A percentile compares a stretch with the other conserved stretches of the same genome.
Evolutionary conservation across 2,329 filamentous ascomycete species (phyloP).

Genomic region (Erysiphe pulchra): DNA sequence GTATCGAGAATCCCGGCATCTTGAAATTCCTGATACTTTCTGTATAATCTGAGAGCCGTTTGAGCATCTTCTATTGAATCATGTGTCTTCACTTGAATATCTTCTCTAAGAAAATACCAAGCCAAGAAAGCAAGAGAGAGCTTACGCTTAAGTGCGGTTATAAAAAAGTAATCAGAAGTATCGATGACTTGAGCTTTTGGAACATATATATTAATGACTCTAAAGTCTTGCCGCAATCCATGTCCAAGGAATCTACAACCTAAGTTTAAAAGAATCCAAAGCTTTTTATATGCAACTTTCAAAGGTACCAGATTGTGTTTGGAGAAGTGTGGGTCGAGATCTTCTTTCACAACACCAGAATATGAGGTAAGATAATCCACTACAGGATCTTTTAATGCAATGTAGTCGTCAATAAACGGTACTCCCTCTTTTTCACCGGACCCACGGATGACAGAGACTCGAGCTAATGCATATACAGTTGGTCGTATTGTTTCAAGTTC

Average conservation of each 20-base stretch:
- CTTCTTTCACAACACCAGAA: slow-evolving; percentile 68
- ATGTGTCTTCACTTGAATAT: slow-evolving; percentile 79
- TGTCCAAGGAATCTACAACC: slow-evolving; percentile 89
- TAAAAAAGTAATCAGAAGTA: slow-evolving; percentile 76
- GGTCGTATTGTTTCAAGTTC: slow-evolving; percentile 79
- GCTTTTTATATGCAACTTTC: slow-evolving; percentile 89
- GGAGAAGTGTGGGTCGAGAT: slow-evolving; percentile 56
- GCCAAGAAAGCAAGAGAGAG: slow-evolving; percentile 78
- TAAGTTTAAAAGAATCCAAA: slow-evolving; percentile 87
- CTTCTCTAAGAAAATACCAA: slow-evolving; percentile 74
- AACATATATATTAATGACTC: slow-evolving; percentile 93
- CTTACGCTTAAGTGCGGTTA: slow-evolving; percentile 57
- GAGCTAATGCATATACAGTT: slow-evolving; percentile 71
- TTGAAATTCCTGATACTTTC: slow-evolving; percentile 71
- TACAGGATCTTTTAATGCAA: slow-evolving; percentile 68
- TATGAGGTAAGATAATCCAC: slow-evolving; percentile 90
- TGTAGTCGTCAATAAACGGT: slow-evolving; percentile 95
- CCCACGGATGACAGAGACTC: slow-evolving; percentile 73
- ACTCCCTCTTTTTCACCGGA: slow-evolving; percentile 50
- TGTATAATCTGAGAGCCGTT: slow-evolving; percentile 68
- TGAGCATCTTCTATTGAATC: slow-evolving; percentile 89
- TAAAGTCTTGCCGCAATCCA: slow-evolving; percentile 82
- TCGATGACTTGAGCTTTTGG: slow-evolving; percentile 79
- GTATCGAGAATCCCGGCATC: slow-evolving; percentile 63
- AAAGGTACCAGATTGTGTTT: slow-evolving; percentile 64